phyloP scores from a whole-genome alignment of 495 filamentous ascomycete genomes.

The Sporormia fimetaria region DNA sequence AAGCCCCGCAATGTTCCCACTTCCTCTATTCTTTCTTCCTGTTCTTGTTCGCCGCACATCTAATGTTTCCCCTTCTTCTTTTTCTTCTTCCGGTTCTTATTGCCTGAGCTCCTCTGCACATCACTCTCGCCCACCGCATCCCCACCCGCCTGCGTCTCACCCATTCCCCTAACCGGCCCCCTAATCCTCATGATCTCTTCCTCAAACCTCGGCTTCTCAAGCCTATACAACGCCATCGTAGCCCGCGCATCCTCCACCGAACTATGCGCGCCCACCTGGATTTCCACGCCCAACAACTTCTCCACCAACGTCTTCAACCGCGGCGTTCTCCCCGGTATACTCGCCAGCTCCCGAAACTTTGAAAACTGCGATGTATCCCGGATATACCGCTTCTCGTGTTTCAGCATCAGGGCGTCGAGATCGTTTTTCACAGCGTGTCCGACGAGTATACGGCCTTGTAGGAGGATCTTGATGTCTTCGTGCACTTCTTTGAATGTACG shows the following conservation, averaged over 20 bases:
- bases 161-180: slow-evolving; percentile 30
- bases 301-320: slow-evolving; percentile 61
- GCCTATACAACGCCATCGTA: slow-evolving; percentile 74
- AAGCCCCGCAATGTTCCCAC: not conserved
- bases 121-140: slow-evolving; percentile 27
- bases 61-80: slow-evolving; percentile 13
- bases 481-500: slow-evolving; percentile 61
- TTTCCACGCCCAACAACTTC: slow-evolving; percentile 69
- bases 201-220: slow-evolving; percentile 74
- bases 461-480: slow-evolving; percentile 53
- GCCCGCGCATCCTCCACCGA: slow-evolving; percentile 83
- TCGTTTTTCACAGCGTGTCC: slow-evolving; percentile 90
- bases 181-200: slow-evolving; percentile 50
- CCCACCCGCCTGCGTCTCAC: slow-evolving; percentile 26
- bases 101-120: slow-evolving; percentile 24
- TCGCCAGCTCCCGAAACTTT: slow-evolving; percentile 55
- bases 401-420: slow-evolving; percentile 59
- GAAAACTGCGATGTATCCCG: slow-evolving; percentile 74
- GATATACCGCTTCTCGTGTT: slow-evolving; percentile 63
- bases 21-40: not conserved
- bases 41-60: not conserved
- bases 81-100: slow-evolving; percentile 15
- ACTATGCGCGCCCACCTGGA: slow-evolving; percentile 63
- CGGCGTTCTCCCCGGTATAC: slow-evolving; percentile 61
- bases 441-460: slow-evolving; percentile 64